Evolutionary conservation across 148 eudicot species (phyloP), one percentile per base, ranked within the genome.

Genomic region (Camellia sinensis): DNA sequence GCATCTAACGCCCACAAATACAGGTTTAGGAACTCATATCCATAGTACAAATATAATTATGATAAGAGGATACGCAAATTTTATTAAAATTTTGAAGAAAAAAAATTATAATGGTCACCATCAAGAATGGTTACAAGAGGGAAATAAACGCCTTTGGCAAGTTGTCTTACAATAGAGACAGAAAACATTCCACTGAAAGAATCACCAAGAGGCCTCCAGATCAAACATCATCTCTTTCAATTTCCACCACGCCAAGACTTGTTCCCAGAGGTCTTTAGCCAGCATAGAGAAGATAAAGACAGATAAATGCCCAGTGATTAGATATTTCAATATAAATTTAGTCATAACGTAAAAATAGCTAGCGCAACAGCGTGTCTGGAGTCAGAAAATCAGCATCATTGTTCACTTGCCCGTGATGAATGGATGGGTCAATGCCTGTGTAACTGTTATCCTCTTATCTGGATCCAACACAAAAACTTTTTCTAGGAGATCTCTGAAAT

Each of bases 381-480:
- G 94, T 89, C 97, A 91, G 91, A 86, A 89, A 88, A 85, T 86
- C 97, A 91, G 92, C 98, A 92, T 89, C 92, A 85, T 75, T 84
- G 80, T 86, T 96, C 95, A 96, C 99, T 96, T 96, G 99, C 99
- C 99, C 86, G 99, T 93, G 88, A 96, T 93, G 91, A 96, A 96
- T 80, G 99, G 94, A 86, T 96, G 99, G 87, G 87, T 85, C 87
- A 96, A 84, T 54, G 99, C 95, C 77, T 92, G 99, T 57, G 97
- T 91, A 77, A 96, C 97, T 37, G 93, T 96, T 22, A 93, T 69
- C 87, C 99, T 91, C 87, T 93, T 96, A 67, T 96, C 99, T 61
- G 99, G 99, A 81, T 96, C 99, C 81, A 96, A 83, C 46, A 85
- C 88, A 80, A 96, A 96, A 61, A 96, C 87, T 82, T 90, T 96